A percentile compares a stretch with the other conserved stretches of the same genome.
Conservation (phyloP, 75 land plant genomes). For the Selaginella moellendorffii region DNA sequence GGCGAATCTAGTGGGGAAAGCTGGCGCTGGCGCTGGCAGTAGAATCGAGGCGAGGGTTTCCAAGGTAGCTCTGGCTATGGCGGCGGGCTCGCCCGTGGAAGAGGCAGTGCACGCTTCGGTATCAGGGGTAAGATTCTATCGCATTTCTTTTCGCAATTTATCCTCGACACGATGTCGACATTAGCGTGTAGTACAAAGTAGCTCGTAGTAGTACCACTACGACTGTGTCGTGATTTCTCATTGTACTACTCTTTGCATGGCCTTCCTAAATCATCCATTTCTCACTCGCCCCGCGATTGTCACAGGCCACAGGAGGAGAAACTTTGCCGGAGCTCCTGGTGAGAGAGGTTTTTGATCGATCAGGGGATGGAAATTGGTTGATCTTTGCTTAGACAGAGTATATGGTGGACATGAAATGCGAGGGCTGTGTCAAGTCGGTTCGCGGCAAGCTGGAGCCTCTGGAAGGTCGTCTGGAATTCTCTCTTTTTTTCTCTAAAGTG, state of each 20-base stretch:
- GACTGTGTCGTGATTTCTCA: background rate
- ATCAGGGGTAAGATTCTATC: no score
- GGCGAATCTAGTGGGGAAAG: no score
- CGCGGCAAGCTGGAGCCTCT: conserved; percentile 52
- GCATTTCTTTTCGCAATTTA: no score
- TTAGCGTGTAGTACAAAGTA: no score
- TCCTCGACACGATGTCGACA: no score
- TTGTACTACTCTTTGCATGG: background rate
- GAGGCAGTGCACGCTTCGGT: background rate
- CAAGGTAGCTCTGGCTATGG: background rate
- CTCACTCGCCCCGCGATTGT: background rate
- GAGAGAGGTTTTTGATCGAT: no score
- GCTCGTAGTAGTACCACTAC: background rate
- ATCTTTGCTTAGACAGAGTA: conserved; percentile 90
- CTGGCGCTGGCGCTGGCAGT: no score
- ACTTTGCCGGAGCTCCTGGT: conserved; percentile 41
- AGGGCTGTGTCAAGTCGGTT: conserved; percentile 76
- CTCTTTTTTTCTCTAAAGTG: background rate
- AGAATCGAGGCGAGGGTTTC: no score
- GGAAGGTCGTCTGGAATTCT: conserved; percentile 34
- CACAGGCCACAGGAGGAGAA: conserved; percentile 17
- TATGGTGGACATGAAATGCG: conserved; percentile 98
- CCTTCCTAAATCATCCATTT: background rate
- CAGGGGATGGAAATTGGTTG: background rate
- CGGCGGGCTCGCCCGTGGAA: background rate